Percentiles rank a stretch among this genome's conserved stretches.
Evolutionary conservation across 179 eudicot species (phyloP).

Genomic region (Sideroxylon spinosum): DNA sequence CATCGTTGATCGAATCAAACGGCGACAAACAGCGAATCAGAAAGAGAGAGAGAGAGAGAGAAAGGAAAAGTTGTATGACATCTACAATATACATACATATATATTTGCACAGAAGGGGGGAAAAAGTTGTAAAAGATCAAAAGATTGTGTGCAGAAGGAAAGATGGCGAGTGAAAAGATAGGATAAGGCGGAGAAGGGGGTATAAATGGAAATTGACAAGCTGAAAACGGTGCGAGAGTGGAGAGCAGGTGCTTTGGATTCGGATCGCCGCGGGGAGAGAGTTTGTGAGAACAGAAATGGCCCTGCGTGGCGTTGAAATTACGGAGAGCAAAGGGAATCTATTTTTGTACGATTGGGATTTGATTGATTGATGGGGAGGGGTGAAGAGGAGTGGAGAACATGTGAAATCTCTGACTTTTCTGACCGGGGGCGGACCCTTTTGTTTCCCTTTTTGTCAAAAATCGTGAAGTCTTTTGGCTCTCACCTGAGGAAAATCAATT

Average conservation of each 20-base stretch:
- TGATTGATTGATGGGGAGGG: background rate
- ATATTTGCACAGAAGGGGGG: background rate
- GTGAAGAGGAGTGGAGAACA: background rate
- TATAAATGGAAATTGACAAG: background rate
- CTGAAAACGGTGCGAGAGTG: background rate
- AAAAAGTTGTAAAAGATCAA: background rate
- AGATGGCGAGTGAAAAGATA: background rate
- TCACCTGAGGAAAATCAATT: too few species aligned
- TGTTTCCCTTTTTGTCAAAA: too few species aligned
- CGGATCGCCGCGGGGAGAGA: background rate
- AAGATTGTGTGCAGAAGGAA: too few species aligned
- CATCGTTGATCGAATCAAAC: constrained; percentile 30
- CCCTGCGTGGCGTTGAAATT: background rate
- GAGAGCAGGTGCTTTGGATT: too few species aligned
- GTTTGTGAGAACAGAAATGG: background rate
- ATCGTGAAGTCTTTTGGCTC: too few species aligned
- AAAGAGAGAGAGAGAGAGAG: background rate
- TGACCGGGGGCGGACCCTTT: background rate
- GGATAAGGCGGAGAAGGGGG: background rate
- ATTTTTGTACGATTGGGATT: background rate
- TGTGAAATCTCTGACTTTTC: background rate
- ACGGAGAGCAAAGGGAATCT: constrained; percentile 7
- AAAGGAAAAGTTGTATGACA: background rate
- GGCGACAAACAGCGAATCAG: background rate
- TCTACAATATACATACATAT: too few species aligned